Evolutionary conservation across 1,139 yeast genomes (phyloP), one percentile per base, ranked within the genome.

Genomic region (Candida smagusa): DNA sequence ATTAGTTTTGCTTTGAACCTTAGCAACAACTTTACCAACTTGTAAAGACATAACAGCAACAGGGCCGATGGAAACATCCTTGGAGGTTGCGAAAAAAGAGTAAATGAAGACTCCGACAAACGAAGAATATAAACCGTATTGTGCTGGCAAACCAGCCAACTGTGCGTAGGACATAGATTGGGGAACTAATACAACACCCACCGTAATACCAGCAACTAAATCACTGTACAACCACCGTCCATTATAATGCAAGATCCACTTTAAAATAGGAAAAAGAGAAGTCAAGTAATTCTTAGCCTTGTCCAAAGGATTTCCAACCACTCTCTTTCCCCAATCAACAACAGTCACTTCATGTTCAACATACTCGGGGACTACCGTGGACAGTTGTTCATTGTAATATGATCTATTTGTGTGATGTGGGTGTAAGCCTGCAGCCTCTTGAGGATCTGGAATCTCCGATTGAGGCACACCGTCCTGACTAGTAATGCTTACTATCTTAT

Each of bases 121-220:
- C 0, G 96, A 85, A 21, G 96, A 86, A 63, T 90, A 90, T 36
- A 90, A 74, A 36, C 97, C 97, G 50, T 81, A 89, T 59, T 89
- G 84, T 5, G 96, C 80, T 5, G 80, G 73, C 44, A 90, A 73
- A 2, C 87, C 80, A 3, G 97, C 97, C 45, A 90, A 68, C 54
- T 78, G 81, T 7, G 97, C 97, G 57, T 90, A 90, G 0, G 96
- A 88, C 97, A 90, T 89, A 7, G 94, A 82, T 62, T 90, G 97
- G 2, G 97, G 97, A 23, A 90, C 96, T 50, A 89, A 74, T 12
- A 90, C 97, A 46, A 86, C 81, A 32, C 97, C 97, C 9, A 89
- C 96, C 2, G 97, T 86, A 42, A 90, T 73, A 56, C 97, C 97
- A 2, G 97, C 96, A 44, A 89, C 81, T 45, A 89, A 61, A 61